Conservation (phyloP, 2,329 filamentous ascomycete genomes). For the Lecanoromycetidae sp. region DNA sequence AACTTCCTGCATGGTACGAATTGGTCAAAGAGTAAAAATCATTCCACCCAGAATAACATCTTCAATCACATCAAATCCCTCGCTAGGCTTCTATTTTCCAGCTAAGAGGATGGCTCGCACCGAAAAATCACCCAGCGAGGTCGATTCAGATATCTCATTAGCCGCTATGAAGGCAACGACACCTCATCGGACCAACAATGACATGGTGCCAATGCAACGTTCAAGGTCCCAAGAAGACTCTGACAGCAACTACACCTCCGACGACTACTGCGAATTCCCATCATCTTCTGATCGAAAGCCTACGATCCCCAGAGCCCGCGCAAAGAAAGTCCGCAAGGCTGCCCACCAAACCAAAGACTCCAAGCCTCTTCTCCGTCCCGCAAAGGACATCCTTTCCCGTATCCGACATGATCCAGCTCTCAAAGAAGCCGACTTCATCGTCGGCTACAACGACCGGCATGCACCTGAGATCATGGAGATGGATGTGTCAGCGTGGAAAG, state of each 20-base stretch:
- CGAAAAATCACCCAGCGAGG: neutral
- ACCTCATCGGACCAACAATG: neutral
- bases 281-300: neutral
- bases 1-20: too few species aligned
- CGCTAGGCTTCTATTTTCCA: neutral
- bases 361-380: slow-evolving; percentile 35
- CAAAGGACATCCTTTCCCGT: slow-evolving; percentile 47
- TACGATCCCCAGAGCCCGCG: slow-evolving; percentile 2
- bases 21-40: too few species aligned
- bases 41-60: too few species aligned
- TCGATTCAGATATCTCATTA: neutral
- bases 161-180: neutral
- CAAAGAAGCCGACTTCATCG: slow-evolving; percentile 41
- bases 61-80: neutral
- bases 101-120: slow-evolving; percentile 7
- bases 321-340: slow-evolving; percentile 11
- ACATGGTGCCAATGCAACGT: slow-evolving; percentile 1
- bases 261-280: neutral
- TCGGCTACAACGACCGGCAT: slow-evolving; percentile 49
- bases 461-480: slow-evolving; percentile 40
- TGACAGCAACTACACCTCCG: neutral
- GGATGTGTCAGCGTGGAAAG: slow-evolving; percentile 44
- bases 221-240: neutral
- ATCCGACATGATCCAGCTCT: slow-evolving; percentile 48
- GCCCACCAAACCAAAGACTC: neutral